A percentile compares a stretch with the other conserved stretches of the same genome.
phyloP scores from a whole-genome alignment of 208 protist genomes.

The Phytomonas serpens region DNA sequence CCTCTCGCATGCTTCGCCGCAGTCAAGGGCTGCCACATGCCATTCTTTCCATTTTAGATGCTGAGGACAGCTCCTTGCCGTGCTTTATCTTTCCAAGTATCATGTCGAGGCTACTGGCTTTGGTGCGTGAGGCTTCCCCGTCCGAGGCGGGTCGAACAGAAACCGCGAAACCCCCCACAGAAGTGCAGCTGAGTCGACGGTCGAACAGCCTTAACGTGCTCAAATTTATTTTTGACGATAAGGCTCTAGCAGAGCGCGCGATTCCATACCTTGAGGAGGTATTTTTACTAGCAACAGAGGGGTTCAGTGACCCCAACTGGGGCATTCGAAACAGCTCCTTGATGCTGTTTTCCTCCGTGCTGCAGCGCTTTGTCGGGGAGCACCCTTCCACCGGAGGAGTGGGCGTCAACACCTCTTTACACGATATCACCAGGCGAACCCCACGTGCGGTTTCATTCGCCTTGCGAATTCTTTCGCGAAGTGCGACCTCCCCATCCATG shows the following conservation, averaged over 20 bases:
- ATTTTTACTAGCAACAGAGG: conserved; percentile 67
- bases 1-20: conserved; percentile 76
- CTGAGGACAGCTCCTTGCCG: conserved; percentile 65
- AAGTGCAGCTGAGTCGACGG: conserved; percentile 49
- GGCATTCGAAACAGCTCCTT: conserved; percentile 87
- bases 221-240: conserved; percentile 91
- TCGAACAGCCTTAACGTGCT: conserved; percentile 90
- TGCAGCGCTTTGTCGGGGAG: conserved; percentile 88
- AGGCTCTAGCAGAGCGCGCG: conserved; percentile 48
- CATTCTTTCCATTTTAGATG: conserved; percentile 72
- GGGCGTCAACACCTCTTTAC: conserved; percentile 73
- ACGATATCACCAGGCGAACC: conserved; percentile 62
- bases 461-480: neutral
- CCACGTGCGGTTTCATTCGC: conserved; percentile 59
- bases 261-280: conserved; percentile 66
- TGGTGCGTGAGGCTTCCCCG: conserved; percentile 17
- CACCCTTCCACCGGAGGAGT: conserved; percentile 65
- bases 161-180: conserved; percentile 6
- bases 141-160: neutral
- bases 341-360: conserved; percentile 86
- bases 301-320: conserved; percentile 81
- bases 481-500: neutral
- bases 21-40: conserved; percentile 86
- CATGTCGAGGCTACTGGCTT: conserved; percentile 48
- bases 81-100: conserved; percentile 53